Base-by-base conservation (phyloP, 306 rosid genomes). In the Casuarina equisetifolia region DNA sequence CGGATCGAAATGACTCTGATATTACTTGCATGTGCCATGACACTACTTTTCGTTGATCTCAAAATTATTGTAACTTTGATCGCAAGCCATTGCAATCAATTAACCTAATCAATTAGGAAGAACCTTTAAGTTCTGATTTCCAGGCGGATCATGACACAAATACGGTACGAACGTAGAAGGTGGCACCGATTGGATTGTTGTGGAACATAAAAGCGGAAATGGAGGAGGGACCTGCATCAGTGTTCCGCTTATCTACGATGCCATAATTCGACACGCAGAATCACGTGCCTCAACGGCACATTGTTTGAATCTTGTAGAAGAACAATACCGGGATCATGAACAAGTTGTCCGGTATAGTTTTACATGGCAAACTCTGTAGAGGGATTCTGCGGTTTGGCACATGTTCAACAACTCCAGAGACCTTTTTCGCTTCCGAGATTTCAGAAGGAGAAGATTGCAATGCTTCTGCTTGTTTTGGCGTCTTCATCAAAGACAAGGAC, bases 361-460 rank as follows among this genome's bases (percentile, higher is more conserved):
- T 57, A 57, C 63, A 20, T 8, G 38, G 15, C 63, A 9, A 25
- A 57, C 8, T 38, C 63, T 5, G 63, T 8, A 3, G 25, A 6
- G 12, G 63, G 25, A 48, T 58, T 58, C 25, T 39, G 25, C 39
- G 80, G 35, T 77, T 77, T 54, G 43, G 77, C 12, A 66, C 71
- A 16, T 54, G 43, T 40, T 81, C 62, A 2, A n/a, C 63, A n/a
- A 6, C 70, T 76, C 53, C 70, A 38, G 77, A 70, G n/a, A 0
- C 69, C 43, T 67, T 45, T 9, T 2, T 6, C 3, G 75, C 73
- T 51, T 72, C 62, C 1, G 83, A 67, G 58, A 43, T 6, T 61
- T 66, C 79, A 1, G 83, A 74, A 35, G 73, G 74, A 40, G 80
- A 78, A 40, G 73, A 78, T 5, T 74, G 76, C 61, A 67, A 17